These are phyloP conservation scores for Sporisorium exsertum DNA, from an alignment of 1,284 basidiomycete genomes.

Conservation along the genomic window DNA sequence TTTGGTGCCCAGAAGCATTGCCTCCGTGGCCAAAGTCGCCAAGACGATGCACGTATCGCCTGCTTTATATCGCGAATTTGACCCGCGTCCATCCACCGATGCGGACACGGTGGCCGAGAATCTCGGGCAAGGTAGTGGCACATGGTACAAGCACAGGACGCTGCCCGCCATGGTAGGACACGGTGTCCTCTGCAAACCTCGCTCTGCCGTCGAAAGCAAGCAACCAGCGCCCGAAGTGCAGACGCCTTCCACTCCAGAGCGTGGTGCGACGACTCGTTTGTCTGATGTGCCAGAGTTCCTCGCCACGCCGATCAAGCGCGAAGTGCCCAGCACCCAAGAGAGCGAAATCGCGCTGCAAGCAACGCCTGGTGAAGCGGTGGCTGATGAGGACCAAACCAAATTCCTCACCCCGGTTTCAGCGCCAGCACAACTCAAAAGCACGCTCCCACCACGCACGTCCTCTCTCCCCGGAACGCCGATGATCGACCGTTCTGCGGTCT, in stretches of 20 bases:
- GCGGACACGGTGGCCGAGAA: constrained; percentile 8
- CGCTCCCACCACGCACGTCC: constrained; percentile 34
- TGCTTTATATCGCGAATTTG: constrained; percentile 31
- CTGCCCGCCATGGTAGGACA: constrained; percentile 46
- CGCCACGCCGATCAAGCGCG: background rate
- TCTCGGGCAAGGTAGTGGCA: constrained; percentile 23
- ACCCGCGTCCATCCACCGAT: background rate
- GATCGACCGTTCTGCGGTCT: constrained; percentile 12
- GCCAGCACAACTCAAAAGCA: constrained; percentile 17
- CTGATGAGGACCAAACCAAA: background rate
- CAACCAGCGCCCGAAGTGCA: background rate
- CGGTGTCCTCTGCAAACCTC: constrained; percentile 24
- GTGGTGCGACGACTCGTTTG: constrained; percentile 1
- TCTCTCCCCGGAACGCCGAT: constrained; percentile 35
- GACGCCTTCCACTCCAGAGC: background rate
- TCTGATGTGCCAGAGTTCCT: constrained; percentile 21
- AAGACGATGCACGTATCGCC: constrained; percentile 45
- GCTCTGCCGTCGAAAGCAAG: background rate
- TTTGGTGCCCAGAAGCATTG: constrained; percentile 56
- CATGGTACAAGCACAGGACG: constrained; percentile 40
- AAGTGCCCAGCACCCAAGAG: background rate
- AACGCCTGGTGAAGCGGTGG: background rate
- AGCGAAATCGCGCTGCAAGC: background rate
- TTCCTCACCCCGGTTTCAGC: constrained; percentile 2
- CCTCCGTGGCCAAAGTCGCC: constrained; percentile 55